Evolutionary conservation across 345 rosid species (phyloP).

Genomic region (Carallia pectinifolia): DNA sequence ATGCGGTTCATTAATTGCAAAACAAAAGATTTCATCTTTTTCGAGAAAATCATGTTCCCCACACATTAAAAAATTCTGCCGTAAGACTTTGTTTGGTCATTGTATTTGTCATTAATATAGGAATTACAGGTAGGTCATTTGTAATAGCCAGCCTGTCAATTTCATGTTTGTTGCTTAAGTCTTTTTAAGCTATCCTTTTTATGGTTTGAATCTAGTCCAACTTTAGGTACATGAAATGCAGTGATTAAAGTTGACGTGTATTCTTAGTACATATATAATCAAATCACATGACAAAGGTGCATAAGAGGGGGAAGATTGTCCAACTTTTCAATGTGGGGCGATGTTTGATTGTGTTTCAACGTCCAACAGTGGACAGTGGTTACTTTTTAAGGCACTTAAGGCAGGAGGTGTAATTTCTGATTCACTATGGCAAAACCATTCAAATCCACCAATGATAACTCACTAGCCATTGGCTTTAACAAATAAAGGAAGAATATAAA

Average conservation of each 20-base stretch:
- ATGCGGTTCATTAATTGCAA: neutral
- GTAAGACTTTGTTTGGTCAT: neutral
- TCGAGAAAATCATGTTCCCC: neutral
- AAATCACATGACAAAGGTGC: too few species aligned
- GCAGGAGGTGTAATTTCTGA: constrained; percentile 1
- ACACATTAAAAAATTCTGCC: neutral
- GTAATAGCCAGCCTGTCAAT: too few species aligned
- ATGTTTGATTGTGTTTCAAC: constrained; percentile 6
- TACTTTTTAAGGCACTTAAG: constrained; percentile 10
- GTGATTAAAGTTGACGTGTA: too few species aligned
- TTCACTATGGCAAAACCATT: constrained; percentile 13
- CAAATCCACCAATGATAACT: constrained; percentile 12
- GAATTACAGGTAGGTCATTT: too few species aligned
- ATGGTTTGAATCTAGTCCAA: neutral
- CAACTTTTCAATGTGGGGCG: neutral
- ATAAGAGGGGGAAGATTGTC: neutral
- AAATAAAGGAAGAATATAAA: neutral
- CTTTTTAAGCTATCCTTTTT: too few species aligned
- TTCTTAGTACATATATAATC: too few species aligned
- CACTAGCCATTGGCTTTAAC: neutral
- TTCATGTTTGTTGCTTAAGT: too few species aligned
- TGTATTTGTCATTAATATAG: neutral
- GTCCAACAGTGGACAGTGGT: neutral
- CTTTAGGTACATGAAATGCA: neutral
- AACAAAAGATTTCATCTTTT: neutral